Conservation (phyloP, 805 yeast species). For the Sugiyamaella marilandica region DNA sequence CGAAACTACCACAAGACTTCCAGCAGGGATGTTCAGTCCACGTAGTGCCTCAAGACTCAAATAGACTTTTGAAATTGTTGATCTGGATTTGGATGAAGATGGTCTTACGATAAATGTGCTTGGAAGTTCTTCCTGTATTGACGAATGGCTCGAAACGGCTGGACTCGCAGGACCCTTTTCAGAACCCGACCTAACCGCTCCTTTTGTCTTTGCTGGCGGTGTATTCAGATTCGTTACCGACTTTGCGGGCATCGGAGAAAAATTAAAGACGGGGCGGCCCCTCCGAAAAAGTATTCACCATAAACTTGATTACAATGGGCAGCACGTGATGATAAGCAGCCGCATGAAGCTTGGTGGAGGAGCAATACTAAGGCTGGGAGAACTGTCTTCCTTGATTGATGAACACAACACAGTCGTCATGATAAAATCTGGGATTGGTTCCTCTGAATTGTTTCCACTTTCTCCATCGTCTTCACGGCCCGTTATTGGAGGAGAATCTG, state of each 20-base stretch:
- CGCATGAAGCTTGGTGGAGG: background rate
- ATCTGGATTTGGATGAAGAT: constrained; percentile 9
- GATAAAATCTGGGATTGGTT: background rate
- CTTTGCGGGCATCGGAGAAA: constrained; percentile 5
- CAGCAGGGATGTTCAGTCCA: constrained; percentile 26
- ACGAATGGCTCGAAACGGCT: background rate
- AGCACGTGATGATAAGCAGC: constrained; percentile 2
- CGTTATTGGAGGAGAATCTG: background rate
- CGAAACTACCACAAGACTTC: constrained; percentile 22
- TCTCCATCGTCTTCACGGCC: background rate
- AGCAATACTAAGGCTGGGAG: too few species aligned
- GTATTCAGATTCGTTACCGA: constrained; percentile 10
- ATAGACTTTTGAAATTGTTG: constrained; percentile 24
- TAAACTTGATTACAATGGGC: background rate
- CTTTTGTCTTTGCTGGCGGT: constrained; percentile 12
- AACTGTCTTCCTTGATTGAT: too few species aligned
- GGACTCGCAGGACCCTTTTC: background rate
- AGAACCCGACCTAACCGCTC: background rate
- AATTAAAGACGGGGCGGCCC: background rate
- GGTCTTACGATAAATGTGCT: constrained; percentile 26
- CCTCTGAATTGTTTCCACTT: background rate
- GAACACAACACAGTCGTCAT: background rate
- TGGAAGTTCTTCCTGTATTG: background rate
- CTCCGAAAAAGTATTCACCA: too few species aligned
- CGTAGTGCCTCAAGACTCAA: constrained; percentile 25